These are phyloP conservation scores for Candida tropicalis DNA, from an alignment of 1,139 yeast genomes.

Conservation along the genomic window DNA sequence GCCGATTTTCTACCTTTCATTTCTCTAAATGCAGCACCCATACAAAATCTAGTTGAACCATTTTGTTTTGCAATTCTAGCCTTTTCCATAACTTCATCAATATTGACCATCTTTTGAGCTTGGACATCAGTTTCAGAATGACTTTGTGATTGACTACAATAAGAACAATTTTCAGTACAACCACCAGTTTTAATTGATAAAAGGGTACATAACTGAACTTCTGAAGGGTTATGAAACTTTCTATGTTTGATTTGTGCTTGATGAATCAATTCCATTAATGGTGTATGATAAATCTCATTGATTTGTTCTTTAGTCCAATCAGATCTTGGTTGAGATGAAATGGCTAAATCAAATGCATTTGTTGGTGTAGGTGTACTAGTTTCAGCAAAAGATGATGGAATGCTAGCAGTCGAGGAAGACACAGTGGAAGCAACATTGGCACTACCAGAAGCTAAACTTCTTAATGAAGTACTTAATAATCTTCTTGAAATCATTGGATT, in stretches of 20 bases:
- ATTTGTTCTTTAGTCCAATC: slow-evolving; percentile 67
- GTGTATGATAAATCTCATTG: slow-evolving; percentile 60
- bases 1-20: slow-evolving; percentile 79
- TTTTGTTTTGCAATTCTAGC: slow-evolving; percentile 68
- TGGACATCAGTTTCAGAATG: slow-evolving; percentile 64
- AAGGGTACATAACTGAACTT: slow-evolving; percentile 75
- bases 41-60: slow-evolving; percentile 78
- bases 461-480: neutral
- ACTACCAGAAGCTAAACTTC: slow-evolving; percentile 1
- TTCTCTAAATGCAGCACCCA: slow-evolving; percentile 91
- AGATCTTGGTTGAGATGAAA: slow-evolving; percentile 37
- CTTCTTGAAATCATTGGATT: neutral
- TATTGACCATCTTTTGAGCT: slow-evolving; percentile 63
- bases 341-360: slow-evolving; percentile 14
- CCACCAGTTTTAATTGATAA: slow-evolving; percentile 80
- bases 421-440: neutral
- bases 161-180: slow-evolving; percentile 79
- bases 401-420: neutral
- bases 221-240: slow-evolving; percentile 64
- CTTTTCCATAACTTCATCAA: slow-evolving; percentile 64
- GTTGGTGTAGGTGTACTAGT: neutral
- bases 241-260: slow-evolving; percentile 70
- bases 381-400: neutral
- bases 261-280: slow-evolving; percentile 64
- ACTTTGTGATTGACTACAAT: slow-evolving; percentile 75